These are phyloP conservation scores for Blepharisma undulans DNA, from an alignment of 169 alveolate species.

Conservation along the genomic window DNA sequence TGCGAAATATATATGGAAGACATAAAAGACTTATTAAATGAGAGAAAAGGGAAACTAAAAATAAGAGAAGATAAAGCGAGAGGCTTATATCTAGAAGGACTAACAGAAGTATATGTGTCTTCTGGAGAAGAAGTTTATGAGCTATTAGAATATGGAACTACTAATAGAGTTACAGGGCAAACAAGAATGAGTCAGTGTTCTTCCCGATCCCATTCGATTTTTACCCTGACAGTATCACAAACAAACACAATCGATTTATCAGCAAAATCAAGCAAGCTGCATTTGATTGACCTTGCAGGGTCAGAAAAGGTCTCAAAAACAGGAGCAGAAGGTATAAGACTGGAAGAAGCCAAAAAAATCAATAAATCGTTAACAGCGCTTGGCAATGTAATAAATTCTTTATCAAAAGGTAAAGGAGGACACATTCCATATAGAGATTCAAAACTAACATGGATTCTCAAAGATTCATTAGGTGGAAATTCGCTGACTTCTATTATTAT, in stretches of 20 bases:
- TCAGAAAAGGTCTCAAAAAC: constrained; percentile 73
- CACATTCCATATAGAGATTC: constrained; percentile 75
- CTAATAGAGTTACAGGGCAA: constrained; percentile 43
- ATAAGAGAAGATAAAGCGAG: constrained; percentile 76
- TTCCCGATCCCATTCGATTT: constrained; percentile 57
- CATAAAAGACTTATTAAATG: constrained; percentile 78
- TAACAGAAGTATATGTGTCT: constrained; percentile 52
- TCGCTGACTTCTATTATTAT: constrained; percentile 62
- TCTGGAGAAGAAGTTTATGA: constrained; percentile 53
- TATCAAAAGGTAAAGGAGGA: constrained; percentile 74
- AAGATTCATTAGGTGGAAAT: constrained; percentile 73
- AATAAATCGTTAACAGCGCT: constrained; percentile 79
- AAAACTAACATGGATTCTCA: constrained; percentile 63
- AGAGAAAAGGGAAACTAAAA: constrained; percentile 63
- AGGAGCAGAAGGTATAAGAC: constrained; percentile 74
- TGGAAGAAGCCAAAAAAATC: constrained; percentile 84
- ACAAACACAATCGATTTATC: constrained; percentile 72
- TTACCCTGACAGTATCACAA: constrained; percentile 77
- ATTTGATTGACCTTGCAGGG: constrained; percentile 83
- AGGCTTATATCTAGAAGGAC: constrained; percentile 56
- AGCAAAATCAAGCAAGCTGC: constrained; percentile 76
- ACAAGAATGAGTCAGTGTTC: constrained; percentile 57
- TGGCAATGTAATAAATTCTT: constrained; percentile 80
- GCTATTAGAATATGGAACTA: constrained; percentile 44
- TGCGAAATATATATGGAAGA: constrained; percentile 90